Conservation (phyloP, 1,284 basidiomycete genomes). For the Mycena citricolor region DNA sequence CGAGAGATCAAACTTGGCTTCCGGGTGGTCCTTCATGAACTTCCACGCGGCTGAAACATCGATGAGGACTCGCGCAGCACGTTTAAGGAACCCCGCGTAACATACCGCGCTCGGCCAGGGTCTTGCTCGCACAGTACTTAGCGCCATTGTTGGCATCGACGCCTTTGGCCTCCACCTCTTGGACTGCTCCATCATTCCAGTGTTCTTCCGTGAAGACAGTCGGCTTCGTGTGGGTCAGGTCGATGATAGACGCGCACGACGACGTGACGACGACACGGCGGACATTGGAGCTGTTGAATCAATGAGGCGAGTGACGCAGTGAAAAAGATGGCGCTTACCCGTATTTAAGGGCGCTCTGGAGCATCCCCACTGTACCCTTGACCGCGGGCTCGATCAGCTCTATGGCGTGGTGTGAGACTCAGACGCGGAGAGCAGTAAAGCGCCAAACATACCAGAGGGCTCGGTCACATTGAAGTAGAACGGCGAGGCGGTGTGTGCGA, state of each 20-base stretch:
- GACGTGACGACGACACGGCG: conserved; percentile 68
- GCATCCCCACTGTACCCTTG: conserved; percentile 40
- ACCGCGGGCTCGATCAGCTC: conserved; percentile 43
- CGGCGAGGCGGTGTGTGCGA: conserved; percentile 55
- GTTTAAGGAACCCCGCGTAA: too few species aligned
- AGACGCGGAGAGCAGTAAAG: background rate
- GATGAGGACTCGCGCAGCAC: too few species aligned
- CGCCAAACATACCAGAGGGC: conserved; percentile 35
- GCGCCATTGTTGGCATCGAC: conserved; percentile 38
- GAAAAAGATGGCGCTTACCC: conserved; percentile 27
- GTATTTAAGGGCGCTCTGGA: conserved; percentile 36
- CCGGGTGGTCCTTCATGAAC: conserved; percentile 56
- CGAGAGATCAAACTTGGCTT: conserved; percentile 48
- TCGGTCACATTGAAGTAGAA: conserved; percentile 37
- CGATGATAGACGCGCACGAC: conserved; percentile 39
- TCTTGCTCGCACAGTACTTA: conserved; percentile 65
- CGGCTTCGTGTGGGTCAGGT: conserved; percentile 18
- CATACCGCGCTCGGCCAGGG: conserved; percentile 63
- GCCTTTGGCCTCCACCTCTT: conserved; percentile 52
- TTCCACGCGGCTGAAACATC: conserved; percentile 47
- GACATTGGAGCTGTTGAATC: conserved; percentile 34
- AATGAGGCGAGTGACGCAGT: too few species aligned
- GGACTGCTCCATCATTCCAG: conserved; percentile 63
- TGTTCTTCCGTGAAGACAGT: conserved; percentile 44
- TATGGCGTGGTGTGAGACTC: conserved; percentile 11